A percentile compares a stretch with the other conserved stretches of the same genome.
Conservation (phyloP, 257 asterid genomes). For the Solanum piurae region DNA sequence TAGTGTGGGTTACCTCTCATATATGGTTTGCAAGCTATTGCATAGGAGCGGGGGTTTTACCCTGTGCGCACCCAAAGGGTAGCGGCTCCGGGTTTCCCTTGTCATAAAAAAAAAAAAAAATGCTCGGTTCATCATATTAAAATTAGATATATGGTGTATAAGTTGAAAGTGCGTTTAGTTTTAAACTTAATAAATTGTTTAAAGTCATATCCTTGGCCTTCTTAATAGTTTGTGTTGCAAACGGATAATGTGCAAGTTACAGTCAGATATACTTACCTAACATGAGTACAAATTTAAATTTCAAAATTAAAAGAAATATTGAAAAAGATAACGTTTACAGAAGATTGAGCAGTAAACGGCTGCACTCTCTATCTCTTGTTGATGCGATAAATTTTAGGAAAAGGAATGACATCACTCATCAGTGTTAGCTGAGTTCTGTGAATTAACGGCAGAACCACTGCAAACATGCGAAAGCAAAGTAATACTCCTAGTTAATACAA, state of each 20-base stretch:
- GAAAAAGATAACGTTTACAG: neutral
- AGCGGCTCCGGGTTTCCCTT: too few relatives aligned
- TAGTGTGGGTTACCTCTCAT: too few relatives aligned
- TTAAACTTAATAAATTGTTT: neutral
- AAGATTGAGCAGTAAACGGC: neutral
- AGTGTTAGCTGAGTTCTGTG: neutral
- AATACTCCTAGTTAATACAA: neutral
- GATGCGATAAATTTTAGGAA: neutral
- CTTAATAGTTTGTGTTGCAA: neutral
- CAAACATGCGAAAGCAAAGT: neutral
- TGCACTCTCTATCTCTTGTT: neutral
- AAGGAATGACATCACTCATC: neutral
- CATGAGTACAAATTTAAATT: neutral
- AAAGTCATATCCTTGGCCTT: neutral
- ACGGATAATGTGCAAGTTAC: neutral
- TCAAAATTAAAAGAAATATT: neutral
- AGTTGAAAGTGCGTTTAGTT: neutral
- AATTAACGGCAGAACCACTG: neutral
- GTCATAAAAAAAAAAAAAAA: neutral
- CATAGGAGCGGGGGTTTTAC: too few relatives aligned
- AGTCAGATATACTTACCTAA: neutral
- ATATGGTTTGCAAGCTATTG: too few relatives aligned
- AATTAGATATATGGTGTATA: neutral
- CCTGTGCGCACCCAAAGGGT: too few relatives aligned
- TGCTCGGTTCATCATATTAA: neutral